phyloP scores from a whole-genome alignment of 441 rosid species.

The Erodium moschatum region DNA sequence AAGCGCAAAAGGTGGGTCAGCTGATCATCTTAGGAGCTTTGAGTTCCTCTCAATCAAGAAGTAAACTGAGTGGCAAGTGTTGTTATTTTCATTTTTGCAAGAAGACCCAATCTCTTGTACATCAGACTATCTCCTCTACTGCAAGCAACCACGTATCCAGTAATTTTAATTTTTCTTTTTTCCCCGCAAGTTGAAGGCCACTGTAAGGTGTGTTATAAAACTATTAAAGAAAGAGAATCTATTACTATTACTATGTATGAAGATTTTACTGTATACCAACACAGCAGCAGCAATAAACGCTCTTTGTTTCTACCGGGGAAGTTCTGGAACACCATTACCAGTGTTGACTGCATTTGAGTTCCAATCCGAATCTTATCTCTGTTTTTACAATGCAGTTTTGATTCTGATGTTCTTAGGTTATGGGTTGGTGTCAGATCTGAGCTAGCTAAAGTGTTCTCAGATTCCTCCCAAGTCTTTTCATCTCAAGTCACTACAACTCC shows the following conservation, averaged over 20 bases:
- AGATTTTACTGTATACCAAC: constrained; percentile 15
- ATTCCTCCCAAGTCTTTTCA: too few relatives aligned
- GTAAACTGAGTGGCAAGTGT: constrained; percentile 22
- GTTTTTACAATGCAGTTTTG: too few relatives aligned
- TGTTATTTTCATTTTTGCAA: background rate
- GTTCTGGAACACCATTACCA: background rate
- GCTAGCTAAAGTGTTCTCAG: too few relatives aligned
- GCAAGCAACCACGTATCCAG: constrained; percentile 8
- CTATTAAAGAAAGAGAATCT: constrained; percentile 14
- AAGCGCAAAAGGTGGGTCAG: constrained; percentile 28
- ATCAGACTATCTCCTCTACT: constrained; percentile 18
- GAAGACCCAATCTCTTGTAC: constrained; percentile 18
- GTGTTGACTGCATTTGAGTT: background rate
- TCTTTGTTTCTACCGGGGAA: too few relatives aligned
- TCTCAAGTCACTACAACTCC: background rate
- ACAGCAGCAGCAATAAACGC: background rate
- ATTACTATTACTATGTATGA: constrained; percentile 7
- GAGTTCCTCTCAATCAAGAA: constrained; percentile 70
- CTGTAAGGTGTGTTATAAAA: constrained; percentile 21
- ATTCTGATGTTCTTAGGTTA: too few relatives aligned
- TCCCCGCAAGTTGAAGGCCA: constrained; percentile 9
- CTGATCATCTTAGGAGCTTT: constrained; percentile 63
- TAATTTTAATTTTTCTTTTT: constrained; percentile 11
- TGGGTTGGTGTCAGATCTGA: too few relatives aligned
- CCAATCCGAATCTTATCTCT: background rate